Conservation (phyloP, 169 alveolate species). For the Plasmodium knowlesi region DNA sequence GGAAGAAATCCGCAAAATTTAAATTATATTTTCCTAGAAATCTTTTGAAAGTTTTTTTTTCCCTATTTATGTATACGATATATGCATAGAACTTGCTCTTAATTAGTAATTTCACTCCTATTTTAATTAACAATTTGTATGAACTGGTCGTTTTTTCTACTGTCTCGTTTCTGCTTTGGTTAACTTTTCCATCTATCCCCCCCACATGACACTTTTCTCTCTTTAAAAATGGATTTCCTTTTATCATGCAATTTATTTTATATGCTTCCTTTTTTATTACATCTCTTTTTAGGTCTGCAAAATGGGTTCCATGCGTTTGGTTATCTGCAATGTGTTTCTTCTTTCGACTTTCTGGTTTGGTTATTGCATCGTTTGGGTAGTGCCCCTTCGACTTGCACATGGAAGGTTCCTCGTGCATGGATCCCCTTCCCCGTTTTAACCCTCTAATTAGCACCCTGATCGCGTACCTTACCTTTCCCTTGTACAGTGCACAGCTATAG, state of each 20-base stretch:
- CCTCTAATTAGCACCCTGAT: not conserved
- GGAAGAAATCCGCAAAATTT: slow-evolving; percentile 60
- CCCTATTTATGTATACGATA: slow-evolving; percentile 29
- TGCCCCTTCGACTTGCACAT: not conserved
- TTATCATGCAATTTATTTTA: slow-evolving; percentile 16
- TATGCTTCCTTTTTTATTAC: slow-evolving; percentile 42
- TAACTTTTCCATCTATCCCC: not conserved
- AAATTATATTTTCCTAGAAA: slow-evolving; percentile 48
- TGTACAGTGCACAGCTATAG: slow-evolving; percentile 19
- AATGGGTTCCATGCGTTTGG: not conserved
- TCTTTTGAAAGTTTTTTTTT: slow-evolving; percentile 46
- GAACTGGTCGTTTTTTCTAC: not conserved
- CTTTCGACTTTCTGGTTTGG: not conserved
- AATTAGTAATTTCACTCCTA: slow-evolving; percentile 50
- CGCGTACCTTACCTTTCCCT: not conserved
- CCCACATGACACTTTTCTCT: not conserved
- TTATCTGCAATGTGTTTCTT: not conserved
- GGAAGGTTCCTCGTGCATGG: not conserved
- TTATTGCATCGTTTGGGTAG: not conserved
- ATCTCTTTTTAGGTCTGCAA: slow-evolving; percentile 36
- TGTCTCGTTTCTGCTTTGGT: not conserved
- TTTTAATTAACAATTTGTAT: slow-evolving; percentile 36
- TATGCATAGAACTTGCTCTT: slow-evolving; percentile 35
- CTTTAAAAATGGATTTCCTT: not conserved
- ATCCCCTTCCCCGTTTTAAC: not conserved